phyloP scores from a whole-genome alignment of 1,284 basidiomycete genomes.

The Ustilago xerochloae region DNA sequence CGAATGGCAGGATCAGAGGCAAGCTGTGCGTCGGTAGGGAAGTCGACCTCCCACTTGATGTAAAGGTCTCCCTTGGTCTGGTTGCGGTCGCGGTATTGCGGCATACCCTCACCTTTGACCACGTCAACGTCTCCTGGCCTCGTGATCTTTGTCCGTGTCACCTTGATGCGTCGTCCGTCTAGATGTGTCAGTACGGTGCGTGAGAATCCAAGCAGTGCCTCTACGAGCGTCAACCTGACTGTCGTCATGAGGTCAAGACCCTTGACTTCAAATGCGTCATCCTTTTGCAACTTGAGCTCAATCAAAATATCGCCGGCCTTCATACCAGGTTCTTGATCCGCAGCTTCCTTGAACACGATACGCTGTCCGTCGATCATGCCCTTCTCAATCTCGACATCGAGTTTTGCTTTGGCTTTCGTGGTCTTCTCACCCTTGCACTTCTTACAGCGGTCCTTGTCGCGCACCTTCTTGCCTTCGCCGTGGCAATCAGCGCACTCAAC shows the following conservation, averaged over 20 bases:
- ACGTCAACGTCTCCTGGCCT: conserved; percentile 59
- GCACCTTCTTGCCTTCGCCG: conserved; percentile 81
- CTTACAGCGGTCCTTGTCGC: conserved; percentile 94
- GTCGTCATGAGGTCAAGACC: conserved; percentile 81
- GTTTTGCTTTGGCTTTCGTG: conserved; percentile 81
- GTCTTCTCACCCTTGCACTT: conserved; percentile 91
- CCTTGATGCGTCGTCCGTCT: conserved; percentile 60
- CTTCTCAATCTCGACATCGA: conserved; percentile 75
- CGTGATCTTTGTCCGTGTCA: conserved; percentile 49
- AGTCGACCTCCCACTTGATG: conserved; percentile 62
- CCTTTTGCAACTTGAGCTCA: conserved; percentile 76
- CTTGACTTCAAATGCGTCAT: conserved; percentile 83
- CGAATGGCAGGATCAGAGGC: conserved; percentile 25
- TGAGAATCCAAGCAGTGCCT: conserved; percentile 61
- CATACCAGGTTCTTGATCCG: conserved; percentile 72
- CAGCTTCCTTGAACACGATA: conserved; percentile 87
- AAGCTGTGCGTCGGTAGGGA: conserved; percentile 56
- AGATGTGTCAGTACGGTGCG: conserved; percentile 65
- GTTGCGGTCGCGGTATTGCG: conserved; percentile 47
- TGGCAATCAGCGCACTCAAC: conserved; percentile 80
- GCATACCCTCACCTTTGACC: conserved; percentile 63
- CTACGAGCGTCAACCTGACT: conserved; percentile 69
- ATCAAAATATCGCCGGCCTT: conserved; percentile 76
- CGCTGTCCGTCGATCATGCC: conserved; percentile 87
- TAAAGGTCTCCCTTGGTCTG: conserved; percentile 58